Evolutionary conservation across 1,139 yeast genomes (phyloP).

Genomic region (Yamadazyma aaseri): DNA sequence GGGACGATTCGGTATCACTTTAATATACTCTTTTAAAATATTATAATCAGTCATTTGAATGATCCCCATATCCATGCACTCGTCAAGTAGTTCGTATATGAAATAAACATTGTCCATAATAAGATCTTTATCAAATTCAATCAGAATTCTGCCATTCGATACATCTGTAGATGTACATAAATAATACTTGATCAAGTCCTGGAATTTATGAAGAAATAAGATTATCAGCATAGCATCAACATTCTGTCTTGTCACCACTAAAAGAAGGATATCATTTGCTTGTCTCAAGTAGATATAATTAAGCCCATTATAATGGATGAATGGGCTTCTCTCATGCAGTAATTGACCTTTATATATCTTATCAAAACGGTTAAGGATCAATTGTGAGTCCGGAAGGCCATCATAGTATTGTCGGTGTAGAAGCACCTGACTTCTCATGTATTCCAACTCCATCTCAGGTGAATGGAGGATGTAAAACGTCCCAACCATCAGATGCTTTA

Average conservation of each 20-base stretch:
- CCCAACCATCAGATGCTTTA: slow-evolving; percentile 34
- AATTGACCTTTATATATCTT: slow-evolving; percentile 19
- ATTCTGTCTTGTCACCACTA: slow-evolving; percentile 35
- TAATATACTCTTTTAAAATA: slow-evolving; percentile 44
- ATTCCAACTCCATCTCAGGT: slow-evolving; percentile 29
- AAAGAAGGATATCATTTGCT: slow-evolving; percentile 28
- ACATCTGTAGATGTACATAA: slow-evolving; percentile 17
- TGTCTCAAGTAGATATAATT: slow-evolving; percentile 32
- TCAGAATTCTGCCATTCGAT: neutral
- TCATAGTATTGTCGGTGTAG: slow-evolving; percentile 37
- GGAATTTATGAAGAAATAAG: slow-evolving; percentile 34
- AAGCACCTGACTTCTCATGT: slow-evolving; percentile 34
- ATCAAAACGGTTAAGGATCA: slow-evolving; percentile 29
- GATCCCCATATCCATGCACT: slow-evolving; percentile 46
- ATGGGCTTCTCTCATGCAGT: slow-evolving; percentile 30
- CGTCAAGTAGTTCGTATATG: slow-evolving; percentile 44
- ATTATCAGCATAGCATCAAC: slow-evolving; percentile 43
- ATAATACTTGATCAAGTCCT: slow-evolving; percentile 31
- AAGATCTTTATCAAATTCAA: slow-evolving; percentile 27
- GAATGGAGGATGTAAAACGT: slow-evolving; percentile 39
- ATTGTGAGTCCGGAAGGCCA: slow-evolving; percentile 26
- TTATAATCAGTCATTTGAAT: slow-evolving; percentile 45
- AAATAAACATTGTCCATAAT: slow-evolving; percentile 41
- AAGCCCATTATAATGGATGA: slow-evolving; percentile 27
- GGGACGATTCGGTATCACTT: slow-evolving; percentile 37